Conservation (phyloP, 495 filamentous ascomycete species). For the Penicillium parvum region DNA sequence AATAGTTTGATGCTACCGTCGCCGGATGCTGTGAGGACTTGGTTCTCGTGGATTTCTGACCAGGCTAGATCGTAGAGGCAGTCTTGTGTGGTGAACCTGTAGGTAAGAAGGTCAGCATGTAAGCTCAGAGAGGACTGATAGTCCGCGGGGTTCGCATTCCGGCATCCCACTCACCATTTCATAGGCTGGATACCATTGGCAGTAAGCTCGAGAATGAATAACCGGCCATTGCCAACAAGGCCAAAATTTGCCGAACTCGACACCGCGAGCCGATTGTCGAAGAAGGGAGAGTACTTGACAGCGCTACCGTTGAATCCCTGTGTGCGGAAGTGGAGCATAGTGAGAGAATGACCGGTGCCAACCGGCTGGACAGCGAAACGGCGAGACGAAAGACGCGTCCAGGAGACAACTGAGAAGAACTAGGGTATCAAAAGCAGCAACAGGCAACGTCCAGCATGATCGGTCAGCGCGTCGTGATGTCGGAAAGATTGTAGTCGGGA, state of each 20-base stretch:
- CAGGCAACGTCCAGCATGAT: constrained; percentile 1
- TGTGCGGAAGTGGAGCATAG: constrained; percentile 90
- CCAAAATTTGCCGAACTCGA: constrained; percentile 87
- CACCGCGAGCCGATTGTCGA: constrained; percentile 88
- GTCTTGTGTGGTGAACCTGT: constrained; percentile 92
- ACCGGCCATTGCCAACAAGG: constrained; percentile 89
- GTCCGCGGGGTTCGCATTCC: neutral
- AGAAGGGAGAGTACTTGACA: constrained; percentile 97
- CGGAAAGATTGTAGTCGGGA: constrained; percentile 5
- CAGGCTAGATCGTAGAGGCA: constrained; percentile 89
- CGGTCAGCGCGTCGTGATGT: neutral
- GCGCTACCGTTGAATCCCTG: constrained; percentile 90
- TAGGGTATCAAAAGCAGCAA: constrained; percentile 16
- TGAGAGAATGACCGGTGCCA: constrained; percentile 11
- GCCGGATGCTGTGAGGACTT: constrained; percentile 79
- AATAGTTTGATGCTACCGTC: constrained; percentile 95
- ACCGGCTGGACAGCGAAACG: constrained; percentile 2
- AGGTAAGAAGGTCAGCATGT: neutral
- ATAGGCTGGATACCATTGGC: constrained; percentile 76
- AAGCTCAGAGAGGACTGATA: neutral
- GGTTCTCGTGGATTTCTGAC: constrained; percentile 91
- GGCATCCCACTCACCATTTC: constrained; percentile 51
- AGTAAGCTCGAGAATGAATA: constrained; percentile 77
- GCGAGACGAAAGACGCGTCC: neutral
- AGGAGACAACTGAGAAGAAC: neutral